Evolutionary conservation across 306 rosid genomes (phyloP).

Genomic region (Castanopsis chinensis): DNA sequence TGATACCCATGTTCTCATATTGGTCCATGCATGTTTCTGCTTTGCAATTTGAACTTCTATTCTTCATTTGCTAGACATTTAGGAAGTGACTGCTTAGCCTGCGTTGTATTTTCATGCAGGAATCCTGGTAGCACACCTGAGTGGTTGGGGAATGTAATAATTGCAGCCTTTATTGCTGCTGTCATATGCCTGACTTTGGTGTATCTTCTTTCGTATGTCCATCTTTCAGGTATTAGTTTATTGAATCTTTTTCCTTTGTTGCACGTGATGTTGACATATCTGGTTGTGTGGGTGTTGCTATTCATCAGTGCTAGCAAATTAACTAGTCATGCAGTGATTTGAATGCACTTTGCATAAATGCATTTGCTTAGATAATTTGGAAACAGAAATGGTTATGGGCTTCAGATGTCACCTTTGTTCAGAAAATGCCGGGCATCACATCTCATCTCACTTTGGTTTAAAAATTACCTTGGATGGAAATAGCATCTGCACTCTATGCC

Average conservation of each 20-base stretch:
- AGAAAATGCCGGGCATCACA: neutral
- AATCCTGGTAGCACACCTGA: slow-evolving; percentile 90
- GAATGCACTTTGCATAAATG: neutral
- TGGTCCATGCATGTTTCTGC: neutral
- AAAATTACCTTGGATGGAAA: neutral
- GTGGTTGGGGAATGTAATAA: slow-evolving; percentile 72
- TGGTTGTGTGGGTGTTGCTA: neutral
- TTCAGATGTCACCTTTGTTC: neutral
- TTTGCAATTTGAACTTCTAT: neutral
- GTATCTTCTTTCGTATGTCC: slow-evolving; percentile 88
- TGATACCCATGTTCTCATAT: neutral
- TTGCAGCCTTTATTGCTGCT: slow-evolving; percentile 61
- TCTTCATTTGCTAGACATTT: slow-evolving; percentile 8
- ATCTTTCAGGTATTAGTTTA: slow-evolving; percentile 76
- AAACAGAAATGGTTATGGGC: neutral
- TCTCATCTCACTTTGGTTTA: neutral
- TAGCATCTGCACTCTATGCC: neutral
- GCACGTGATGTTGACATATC: slow-evolving; percentile 11
- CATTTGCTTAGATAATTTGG: neutral
- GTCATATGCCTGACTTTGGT: slow-evolving; percentile 71
- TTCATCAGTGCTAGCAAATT: neutral
- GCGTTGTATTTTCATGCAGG: slow-evolving; percentile 47
- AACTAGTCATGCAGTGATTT: neutral
- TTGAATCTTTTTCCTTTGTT: neutral
- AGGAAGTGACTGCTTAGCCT: slow-evolving; percentile 14